Percentiles rank a stretch among this genome's conserved stretches.
phyloP scores from a whole-genome alignment of 2,329 filamentous ascomycete genomes.

The Talaromyces sp. region DNA sequence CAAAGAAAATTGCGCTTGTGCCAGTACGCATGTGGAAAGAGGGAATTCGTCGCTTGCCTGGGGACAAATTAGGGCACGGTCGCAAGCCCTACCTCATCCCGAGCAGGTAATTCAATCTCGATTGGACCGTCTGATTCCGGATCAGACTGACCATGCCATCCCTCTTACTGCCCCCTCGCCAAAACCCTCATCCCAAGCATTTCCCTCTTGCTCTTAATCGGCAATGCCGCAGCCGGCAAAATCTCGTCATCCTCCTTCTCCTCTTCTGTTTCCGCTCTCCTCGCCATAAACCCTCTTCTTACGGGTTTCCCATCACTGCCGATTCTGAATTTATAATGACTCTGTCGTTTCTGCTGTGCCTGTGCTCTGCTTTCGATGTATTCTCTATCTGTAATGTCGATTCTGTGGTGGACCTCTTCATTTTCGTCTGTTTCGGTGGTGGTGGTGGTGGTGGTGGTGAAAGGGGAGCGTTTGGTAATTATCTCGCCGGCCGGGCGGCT shows the following conservation, averaged over 20 bases:
- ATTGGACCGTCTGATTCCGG: neutral
- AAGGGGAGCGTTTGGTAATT: neutral
- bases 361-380: neutral
- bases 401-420: neutral
- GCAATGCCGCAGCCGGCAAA: neutral
- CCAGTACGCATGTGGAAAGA: neutral
- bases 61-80: neutral
- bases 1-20: neutral
- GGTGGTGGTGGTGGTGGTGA: too few relatives aligned
- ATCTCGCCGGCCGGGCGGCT: neutral
- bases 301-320: neutral
- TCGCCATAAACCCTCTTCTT: neutral
- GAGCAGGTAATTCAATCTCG: neutral
- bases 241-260: neutral
- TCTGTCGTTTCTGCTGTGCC: neutral
- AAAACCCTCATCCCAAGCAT: neutral
- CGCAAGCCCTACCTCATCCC: neutral
- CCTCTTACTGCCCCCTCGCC: neutral
- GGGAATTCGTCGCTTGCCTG: neutral
- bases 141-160: neutral
- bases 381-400: neutral
- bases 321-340: conserved; percentile 2
- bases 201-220: neutral
- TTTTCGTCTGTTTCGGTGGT: neutral
- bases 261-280: neutral